These are phyloP conservation scores for Parafenestella ontariensis DNA, from an alignment of 2,329 filamentous ascomycete species.

Conservation along the genomic window DNA sequence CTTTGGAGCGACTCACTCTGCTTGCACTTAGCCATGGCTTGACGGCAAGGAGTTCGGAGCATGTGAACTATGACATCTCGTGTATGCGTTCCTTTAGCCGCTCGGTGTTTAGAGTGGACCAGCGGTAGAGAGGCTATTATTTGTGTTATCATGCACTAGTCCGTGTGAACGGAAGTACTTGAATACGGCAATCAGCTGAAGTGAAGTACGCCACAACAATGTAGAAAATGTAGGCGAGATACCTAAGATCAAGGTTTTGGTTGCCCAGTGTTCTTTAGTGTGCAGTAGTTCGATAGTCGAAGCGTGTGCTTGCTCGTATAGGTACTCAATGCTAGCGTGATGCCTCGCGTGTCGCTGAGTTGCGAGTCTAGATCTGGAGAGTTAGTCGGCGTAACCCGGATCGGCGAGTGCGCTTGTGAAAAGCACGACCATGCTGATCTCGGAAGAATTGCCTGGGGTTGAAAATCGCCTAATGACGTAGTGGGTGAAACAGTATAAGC, in stretches of 20 bases:
- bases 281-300: constrained; percentile 1
- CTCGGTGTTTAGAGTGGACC: too few species aligned
- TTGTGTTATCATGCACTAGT: too few species aligned
- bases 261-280: neutral
- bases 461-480: too few species aligned
- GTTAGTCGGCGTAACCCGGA: neutral
- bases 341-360: neutral
- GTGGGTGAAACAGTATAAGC: too few species aligned
- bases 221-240: neutral
- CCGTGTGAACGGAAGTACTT: neutral
- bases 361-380: constrained; percentile 1
- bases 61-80: constrained; percentile 1
- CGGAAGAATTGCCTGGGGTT: neutral
- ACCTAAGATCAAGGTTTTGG: neutral
- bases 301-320: constrained; percentile 5
- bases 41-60: neutral
- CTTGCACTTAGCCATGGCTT: neutral
- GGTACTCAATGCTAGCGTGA: constrained; percentile 7
- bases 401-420: neutral
- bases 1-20: neutral
- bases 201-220: constrained; percentile 1
- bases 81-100: constrained; percentile 7
- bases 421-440: neutral
- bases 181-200: neutral
- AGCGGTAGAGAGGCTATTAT: neutral